Conservation (phyloP, 2,329 filamentous ascomycete genomes). For the Zymoseptoria tritici region DNA sequence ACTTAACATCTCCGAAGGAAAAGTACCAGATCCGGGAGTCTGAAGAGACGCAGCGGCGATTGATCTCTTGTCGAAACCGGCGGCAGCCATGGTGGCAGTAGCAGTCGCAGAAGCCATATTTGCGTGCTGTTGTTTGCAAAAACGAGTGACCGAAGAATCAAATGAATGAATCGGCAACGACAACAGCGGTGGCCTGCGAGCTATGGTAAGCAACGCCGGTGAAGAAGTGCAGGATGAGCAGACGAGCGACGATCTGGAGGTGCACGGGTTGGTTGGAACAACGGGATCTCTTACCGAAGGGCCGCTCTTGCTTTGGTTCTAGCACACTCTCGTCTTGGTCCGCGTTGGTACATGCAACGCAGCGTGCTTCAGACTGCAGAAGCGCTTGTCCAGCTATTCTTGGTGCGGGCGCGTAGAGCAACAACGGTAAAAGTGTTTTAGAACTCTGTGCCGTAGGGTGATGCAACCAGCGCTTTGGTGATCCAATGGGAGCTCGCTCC, state of each 20-base stretch:
- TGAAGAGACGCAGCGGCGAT: slow-evolving; percentile 33
- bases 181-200: slow-evolving; percentile 20
- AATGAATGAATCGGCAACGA: slow-evolving; percentile 26
- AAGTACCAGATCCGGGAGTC: slow-evolving; percentile 55
- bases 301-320: slow-evolving; percentile 14
- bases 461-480: slow-evolving; percentile 9
- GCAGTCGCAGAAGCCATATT: slow-evolving; percentile 25
- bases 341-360: slow-evolving; percentile 19
- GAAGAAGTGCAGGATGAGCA: slow-evolving; percentile 10
- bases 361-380: slow-evolving; percentile 14
- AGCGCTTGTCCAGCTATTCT: slow-evolving; percentile 20
- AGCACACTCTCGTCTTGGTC: slow-evolving; percentile 15
- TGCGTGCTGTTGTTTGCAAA: slow-evolving; percentile 20
- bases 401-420: slow-evolving; percentile 23
- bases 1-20: slow-evolving; percentile 50
- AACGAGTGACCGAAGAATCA: slow-evolving; percentile 24
- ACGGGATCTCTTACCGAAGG: slow-evolving; percentile 20
- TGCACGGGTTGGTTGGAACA: slow-evolving; percentile 9
- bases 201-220: slow-evolving; percentile 19
- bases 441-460: slow-evolving; percentile 8
- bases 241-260: slow-evolving; percentile 6
- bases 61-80: slow-evolving; percentile 33
- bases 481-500: slow-evolving; percentile 13
- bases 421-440: slow-evolving; percentile 8
- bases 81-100: slow-evolving; percentile 29